phyloP scores from a whole-genome alignment of 441 rosid species.

The Adansonia madagascariensis region DNA sequence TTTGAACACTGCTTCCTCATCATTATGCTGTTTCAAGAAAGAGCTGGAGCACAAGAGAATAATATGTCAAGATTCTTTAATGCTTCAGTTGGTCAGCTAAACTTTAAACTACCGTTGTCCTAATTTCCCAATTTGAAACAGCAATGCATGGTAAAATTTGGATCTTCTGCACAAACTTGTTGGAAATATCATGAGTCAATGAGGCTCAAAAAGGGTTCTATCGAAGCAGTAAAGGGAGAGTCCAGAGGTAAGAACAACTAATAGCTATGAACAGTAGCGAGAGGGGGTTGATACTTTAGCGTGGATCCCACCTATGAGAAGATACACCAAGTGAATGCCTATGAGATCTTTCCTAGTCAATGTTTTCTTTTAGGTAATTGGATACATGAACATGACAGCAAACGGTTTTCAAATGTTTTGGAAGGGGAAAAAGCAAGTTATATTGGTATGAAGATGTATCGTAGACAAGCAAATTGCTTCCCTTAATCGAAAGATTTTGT shows the following conservation, averaged over 20 bases:
- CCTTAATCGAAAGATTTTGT: constrained; percentile 7
- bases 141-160: not conserved
- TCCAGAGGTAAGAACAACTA: not conserved
- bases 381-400: not conserved
- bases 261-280: not conserved
- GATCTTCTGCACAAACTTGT: not conserved
- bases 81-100: not conserved
- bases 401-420: not conserved
- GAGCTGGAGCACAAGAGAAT: constrained; percentile 58
- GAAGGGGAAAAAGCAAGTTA: not conserved
- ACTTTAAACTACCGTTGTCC: not conserved
- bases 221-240: not conserved
- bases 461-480: not conserved
- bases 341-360: not conserved
- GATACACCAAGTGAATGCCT: not conserved
- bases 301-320: not conserved
- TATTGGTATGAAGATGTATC: not conserved
- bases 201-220: not conserved
- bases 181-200: not conserved
- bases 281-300: not conserved
- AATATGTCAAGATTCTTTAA: constrained; percentile 6
- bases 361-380: not conserved
- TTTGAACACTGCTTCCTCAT: constrained; percentile 87
- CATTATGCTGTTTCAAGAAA: constrained; percentile 80
- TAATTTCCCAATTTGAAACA: not conserved